Base-by-base conservation (phyloP, 495 filamentous ascomycete species). In the Evansstolkia leycettana region DNA sequence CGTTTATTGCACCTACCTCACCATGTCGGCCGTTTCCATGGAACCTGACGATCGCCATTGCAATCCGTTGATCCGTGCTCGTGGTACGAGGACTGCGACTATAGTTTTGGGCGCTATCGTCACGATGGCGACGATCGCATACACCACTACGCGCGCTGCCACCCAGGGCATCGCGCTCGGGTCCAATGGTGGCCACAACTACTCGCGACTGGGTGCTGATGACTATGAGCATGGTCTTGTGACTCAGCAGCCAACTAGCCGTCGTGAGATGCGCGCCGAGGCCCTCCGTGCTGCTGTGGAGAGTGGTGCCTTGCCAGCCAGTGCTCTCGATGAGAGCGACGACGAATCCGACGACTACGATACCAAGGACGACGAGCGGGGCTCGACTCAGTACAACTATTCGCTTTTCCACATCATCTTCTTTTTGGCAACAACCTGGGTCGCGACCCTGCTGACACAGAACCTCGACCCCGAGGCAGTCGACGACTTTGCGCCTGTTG, bases 1-100 rank as follows among this genome's bases (percentile, higher is more conserved):
- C 1, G 72, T 93, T 37, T 98, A 98, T 67, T 96, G 90, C 72
- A 94, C 90, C 31, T 98, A 98, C 53, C 75, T 98, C 30, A 98
- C 90, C 47, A 84, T 98, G 78, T 94, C 87, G 3, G 92, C 90
- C 35, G 92, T 98, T 2, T 89, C 83, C 37, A 96, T 98, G 90
- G 89, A 98, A 48, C 90, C 90, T 3, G 90, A 98, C 62, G 87
- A 95, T 59, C 75, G 78, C 38, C 72, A 82, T 33, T 98, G 90
- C 73, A 98, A 98, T 63, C 90, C 90, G 2, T 63, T 96, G 32
- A 68, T 94, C 34, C 82, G 86, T 27, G 88, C 89, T 13, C 77
- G 82, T 24, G 86, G 84, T 37, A 89, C 89, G n/a, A 75, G 90
- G 28, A 90, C 80, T 1, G 88, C 84, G 1, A 88, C 82, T 32